These are phyloP conservation scores for Colletotrichum gloeosporioides DNA, from an alignment of 2,329 filamentous ascomycete species.

Conservation along the genomic window DNA sequence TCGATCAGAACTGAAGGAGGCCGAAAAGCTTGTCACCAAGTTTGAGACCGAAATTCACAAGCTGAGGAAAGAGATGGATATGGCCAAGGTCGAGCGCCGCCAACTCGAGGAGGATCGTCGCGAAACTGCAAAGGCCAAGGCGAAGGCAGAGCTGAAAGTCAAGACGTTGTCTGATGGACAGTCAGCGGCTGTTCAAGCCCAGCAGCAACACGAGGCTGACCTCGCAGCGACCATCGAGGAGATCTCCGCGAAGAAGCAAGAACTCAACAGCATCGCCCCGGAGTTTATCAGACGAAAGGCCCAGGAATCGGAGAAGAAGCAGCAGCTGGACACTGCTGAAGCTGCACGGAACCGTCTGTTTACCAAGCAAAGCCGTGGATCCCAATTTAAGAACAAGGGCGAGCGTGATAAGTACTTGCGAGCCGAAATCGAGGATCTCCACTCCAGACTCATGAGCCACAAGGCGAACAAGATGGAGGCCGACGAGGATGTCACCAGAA, in stretches of 20 bases:
- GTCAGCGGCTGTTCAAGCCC: constrained; percentile 75
- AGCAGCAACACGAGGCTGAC: constrained; percentile 73
- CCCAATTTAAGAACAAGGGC: constrained; percentile 85
- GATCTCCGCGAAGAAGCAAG: constrained; percentile 77
- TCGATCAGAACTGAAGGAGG: constrained; percentile 75
- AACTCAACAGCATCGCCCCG: constrained; percentile 78
- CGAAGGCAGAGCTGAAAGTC: constrained; percentile 84
- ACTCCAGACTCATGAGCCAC: constrained; percentile 76
- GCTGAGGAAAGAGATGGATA: constrained; percentile 81
- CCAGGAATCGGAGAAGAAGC: constrained; percentile 73
- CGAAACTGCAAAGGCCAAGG: constrained; percentile 78
- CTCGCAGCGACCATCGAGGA: constrained; percentile 74
- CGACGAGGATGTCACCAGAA: constrained; percentile 77
- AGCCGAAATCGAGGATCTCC: constrained; percentile 80
- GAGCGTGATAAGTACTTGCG: constrained; percentile 87
- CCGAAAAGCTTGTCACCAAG: constrained; percentile 78
- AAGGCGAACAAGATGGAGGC: constrained; percentile 86
- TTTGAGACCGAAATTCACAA: constrained; percentile 82
- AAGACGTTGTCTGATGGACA: constrained; percentile 86
- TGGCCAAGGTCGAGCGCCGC: constrained; percentile 82
- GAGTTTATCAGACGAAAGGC: constrained; percentile 76
- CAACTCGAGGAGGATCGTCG: constrained; percentile 91
- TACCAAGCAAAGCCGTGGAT: constrained; percentile 88
- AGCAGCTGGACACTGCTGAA: constrained; percentile 78
- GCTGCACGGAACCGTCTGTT: constrained; percentile 79